phyloP scores from a whole-genome alignment of 495 filamentous ascomycete genomes.

The Penicillium paradoxum region DNA sequence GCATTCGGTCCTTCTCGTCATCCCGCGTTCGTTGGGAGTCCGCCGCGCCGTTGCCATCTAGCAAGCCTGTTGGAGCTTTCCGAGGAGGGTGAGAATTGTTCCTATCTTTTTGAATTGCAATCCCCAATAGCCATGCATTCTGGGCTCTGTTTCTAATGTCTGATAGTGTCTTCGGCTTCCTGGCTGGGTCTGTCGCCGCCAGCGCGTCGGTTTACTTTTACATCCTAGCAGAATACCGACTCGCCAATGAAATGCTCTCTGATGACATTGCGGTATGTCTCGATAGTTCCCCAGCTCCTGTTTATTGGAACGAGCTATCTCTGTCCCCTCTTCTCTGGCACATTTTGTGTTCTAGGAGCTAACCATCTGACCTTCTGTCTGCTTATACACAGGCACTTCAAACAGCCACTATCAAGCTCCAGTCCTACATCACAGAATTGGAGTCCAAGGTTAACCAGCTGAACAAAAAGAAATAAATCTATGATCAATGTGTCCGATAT shows the following conservation, averaged over 20 bases:
- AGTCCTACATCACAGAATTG: constrained; percentile 71
- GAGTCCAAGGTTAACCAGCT: constrained; percentile 75
- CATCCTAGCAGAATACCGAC: constrained; percentile 83
- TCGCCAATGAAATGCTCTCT: constrained; percentile 88
- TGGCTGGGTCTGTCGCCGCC: constrained; percentile 75
- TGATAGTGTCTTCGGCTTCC: constrained; percentile 82
- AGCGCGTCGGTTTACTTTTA: constrained; percentile 86
- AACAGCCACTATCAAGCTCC: constrained; percentile 77
- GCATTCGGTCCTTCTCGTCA: constrained; percentile 32
- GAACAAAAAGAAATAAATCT: constrained; percentile 55
- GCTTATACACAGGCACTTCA: constrained; percentile 65
- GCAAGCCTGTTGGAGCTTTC: constrained; percentile 86
- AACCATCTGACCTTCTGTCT: not conserved
- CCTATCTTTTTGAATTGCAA: not conserved
- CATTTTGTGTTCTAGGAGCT: not conserved
- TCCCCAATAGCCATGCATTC: not conserved
- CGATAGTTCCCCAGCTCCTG: not conserved
- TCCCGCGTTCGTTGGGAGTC: constrained; percentile 33
- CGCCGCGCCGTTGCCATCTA: constrained; percentile 52
- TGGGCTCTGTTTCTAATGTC: not conserved
- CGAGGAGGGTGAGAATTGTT: constrained; percentile 67
- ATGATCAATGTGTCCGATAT: not conserved
- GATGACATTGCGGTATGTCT: constrained; percentile 92
- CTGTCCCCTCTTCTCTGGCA: not conserved
- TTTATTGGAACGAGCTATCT: not conserved